These are phyloP conservation scores for Salvia sclarea DNA, from an alignment of 305 asterid species.

Conservation along the genomic window DNA sequence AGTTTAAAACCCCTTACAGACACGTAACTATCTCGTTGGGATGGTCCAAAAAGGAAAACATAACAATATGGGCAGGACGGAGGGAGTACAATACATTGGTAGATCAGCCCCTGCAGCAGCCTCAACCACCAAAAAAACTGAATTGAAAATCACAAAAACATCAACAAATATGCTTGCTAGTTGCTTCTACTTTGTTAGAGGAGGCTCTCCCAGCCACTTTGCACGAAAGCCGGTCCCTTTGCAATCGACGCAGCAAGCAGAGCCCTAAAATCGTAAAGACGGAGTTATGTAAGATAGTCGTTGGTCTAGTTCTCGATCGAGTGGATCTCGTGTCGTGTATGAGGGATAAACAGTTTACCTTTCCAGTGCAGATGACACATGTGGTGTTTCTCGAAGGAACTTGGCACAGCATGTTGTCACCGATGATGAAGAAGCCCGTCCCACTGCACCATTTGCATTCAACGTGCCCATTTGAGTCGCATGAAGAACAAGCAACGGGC, in stretches of 20 bases:
- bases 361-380: conserved; percentile 80
- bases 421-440: conserved; percentile 90
- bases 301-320: neutral
- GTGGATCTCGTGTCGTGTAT: neutral
- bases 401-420: conserved; percentile 94
- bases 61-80: no score
- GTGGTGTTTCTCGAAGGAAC: conserved; percentile 85
- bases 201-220: conserved; percentile 86
- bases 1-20: no score
- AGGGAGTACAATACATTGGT: neutral
- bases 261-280: conserved; percentile 52
- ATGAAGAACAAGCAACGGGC: conserved; percentile 75
- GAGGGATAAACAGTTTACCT: conserved; percentile 46
- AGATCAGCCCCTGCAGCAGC: neutral
- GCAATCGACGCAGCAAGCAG: conserved; percentile 72
- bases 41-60: no score
- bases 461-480: conserved; percentile 69
- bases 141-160: neutral
- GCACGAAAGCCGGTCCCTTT: conserved; percentile 96
- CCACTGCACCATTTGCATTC: conserved; percentile 97
- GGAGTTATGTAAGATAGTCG: neutral
- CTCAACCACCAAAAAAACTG: neutral
- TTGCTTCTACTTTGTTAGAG: conserved; percentile 46
- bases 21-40: no score
- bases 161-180: neutral